These are phyloP conservation scores for Didymella lethalis DNA, from an alignment of 2,329 filamentous ascomycete species.

Conservation along the genomic window DNA sequence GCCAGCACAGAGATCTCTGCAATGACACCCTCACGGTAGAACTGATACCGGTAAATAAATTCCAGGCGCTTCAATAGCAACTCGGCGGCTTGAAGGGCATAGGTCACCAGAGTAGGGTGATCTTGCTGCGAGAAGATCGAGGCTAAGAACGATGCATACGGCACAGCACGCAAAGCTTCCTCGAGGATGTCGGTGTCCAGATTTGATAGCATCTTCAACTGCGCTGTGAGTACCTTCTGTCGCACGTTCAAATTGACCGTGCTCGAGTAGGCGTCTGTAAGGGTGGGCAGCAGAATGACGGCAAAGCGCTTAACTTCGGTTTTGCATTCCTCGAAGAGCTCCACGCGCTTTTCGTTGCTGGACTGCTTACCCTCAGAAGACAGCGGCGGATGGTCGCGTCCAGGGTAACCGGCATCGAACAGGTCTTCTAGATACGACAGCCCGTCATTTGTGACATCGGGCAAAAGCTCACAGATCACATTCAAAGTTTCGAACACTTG, in stretches of 20 bases:
- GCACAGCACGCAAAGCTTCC: conserved; percentile 84
- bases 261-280: conserved; percentile 96
- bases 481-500: conserved; percentile 98
- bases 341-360: conserved; percentile 80
- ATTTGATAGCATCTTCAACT: conserved; percentile 97
- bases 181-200: conserved; percentile 84
- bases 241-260: conserved; percentile 95
- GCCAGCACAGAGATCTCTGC: conserved; percentile 86
- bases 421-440: conserved; percentile 61
- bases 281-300: conserved; percentile 88
- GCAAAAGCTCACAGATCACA: conserved; percentile 93
- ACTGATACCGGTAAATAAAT: conserved; percentile 91
- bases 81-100: conserved; percentile 87
- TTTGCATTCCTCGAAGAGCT: conserved; percentile 82
- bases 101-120: conserved; percentile 84
- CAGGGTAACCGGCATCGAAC: conserved; percentile 58
- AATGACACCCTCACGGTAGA: conserved; percentile 96
- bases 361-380: conserved; percentile 61
- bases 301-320: conserved; percentile 89
- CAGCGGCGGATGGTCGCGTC: conserved; percentile 55
- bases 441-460: conserved; percentile 70
- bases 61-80: conserved; percentile 84
- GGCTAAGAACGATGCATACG: conserved; percentile 94
- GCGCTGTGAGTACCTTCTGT: conserved; percentile 93
- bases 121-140: conserved; percentile 96